Evolutionary conservation across 2,329 filamentous ascomycete species (phyloP).

Genomic region (Alternaria sp.): DNA sequence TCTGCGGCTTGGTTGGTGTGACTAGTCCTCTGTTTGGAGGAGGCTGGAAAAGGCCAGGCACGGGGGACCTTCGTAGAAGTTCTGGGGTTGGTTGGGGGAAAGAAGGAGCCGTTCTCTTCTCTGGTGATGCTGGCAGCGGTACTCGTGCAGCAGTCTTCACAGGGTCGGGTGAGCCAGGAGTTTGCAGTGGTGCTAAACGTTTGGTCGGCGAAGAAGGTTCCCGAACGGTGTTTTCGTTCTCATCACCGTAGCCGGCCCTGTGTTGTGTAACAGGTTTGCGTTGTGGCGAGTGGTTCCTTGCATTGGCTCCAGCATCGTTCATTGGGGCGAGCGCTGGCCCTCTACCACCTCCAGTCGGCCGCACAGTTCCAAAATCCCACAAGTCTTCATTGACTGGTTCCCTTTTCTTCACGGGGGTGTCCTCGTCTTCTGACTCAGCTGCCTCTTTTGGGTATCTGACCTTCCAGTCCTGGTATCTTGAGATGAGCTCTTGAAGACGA

Average conservation of each 20-base stretch:
- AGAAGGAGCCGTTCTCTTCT: conserved; percentile 49
- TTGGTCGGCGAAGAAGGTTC: conserved; percentile 56
- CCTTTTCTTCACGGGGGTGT: conserved; percentile 47
- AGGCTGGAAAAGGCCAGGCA: conserved; percentile 45
- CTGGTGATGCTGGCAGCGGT: conserved; percentile 58
- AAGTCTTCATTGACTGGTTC: conserved; percentile 78
- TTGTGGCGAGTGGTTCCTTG: conserved; percentile 59
- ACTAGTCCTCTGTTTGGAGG: conserved; percentile 40
- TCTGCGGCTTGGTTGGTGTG: conserved; percentile 45
- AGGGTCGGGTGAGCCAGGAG: conserved; percentile 52
- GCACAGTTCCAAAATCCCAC: conserved; percentile 98
- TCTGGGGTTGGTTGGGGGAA: conserved; percentile 43
- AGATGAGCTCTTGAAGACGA: conserved; percentile 96
- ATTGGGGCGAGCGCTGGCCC: conserved; percentile 72
- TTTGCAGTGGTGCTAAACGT: conserved; percentile 40
- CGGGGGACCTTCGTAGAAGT: conserved; percentile 42
- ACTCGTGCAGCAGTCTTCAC: conserved; percentile 55
- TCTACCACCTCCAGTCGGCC: conserved; percentile 65
- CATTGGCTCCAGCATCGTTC: conserved; percentile 83
- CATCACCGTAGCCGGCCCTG: conserved; percentile 40
- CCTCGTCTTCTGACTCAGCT: conserved; percentile 55
- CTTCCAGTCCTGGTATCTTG: conserved; percentile 86
- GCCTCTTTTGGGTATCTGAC: conserved; percentile 78
- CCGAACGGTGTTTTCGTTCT: conserved; percentile 51
- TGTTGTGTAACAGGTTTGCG: conserved; percentile 46